A percentile compares a stretch with the other conserved stretches of the same genome.
These are phyloP conservation scores for Bacterosira constricta DNA, from an alignment of 108 stramenopile genomes.

Conservation along the genomic window DNA sequence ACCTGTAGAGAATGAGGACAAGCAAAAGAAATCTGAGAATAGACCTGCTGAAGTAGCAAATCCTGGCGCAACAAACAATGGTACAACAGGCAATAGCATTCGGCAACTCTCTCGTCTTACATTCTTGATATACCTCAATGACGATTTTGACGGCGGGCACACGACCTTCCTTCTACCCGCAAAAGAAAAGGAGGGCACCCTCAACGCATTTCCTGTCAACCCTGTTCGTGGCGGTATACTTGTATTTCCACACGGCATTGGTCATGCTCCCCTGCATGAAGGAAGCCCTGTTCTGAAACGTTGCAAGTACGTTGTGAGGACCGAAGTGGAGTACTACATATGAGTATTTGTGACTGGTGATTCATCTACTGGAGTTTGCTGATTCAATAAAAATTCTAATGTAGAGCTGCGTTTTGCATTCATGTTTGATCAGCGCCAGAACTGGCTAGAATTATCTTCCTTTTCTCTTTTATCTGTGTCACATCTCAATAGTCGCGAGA, in stretches of 20 bases:
- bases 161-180: conserved; percentile 54
- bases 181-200: conserved; percentile 18
- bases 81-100: background rate
- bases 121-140: conserved; percentile 70
- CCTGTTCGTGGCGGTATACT: conserved; percentile 54
- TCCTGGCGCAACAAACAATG: too few relatives aligned
- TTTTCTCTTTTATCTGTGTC: too few relatives aligned
- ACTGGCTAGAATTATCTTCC: too few relatives aligned
- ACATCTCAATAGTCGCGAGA: too few relatives aligned
- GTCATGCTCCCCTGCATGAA: conserved; percentile 58
- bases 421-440: too few relatives aligned
- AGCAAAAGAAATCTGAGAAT: too few relatives aligned
- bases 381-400: too few relatives aligned
- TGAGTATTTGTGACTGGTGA: too few relatives aligned
- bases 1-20: background rate
- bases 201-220: conserved; percentile 37
- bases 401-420: too few relatives aligned
- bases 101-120: conserved; percentile 44
- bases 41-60: background rate
- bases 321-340: conserved; percentile 67
- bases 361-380: too few relatives aligned
- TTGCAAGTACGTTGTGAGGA: conserved; percentile 66
- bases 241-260: conserved; percentile 64
- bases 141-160: conserved; percentile 68
- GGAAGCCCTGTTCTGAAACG: conserved; percentile 55